Percentiles rank a stretch among this genome's conserved stretches.
These are phyloP conservation scores for Kluyveromyces nonfermentans DNA, from an alignment of 805 yeast genomes.

Conservation along the genomic window DNA sequence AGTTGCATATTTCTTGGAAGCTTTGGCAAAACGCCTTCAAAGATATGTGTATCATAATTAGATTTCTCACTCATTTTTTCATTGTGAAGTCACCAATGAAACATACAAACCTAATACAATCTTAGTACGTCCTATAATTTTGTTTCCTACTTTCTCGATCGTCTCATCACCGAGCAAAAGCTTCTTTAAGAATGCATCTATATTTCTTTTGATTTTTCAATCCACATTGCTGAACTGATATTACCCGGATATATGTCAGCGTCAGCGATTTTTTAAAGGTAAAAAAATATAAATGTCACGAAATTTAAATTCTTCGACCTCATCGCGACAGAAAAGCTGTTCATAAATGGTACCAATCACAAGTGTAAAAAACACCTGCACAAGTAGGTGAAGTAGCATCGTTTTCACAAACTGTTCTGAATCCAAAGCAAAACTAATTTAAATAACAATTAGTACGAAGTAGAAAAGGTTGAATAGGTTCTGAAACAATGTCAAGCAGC, in stretches of 20 bases:
- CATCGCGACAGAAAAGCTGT: too few species aligned
- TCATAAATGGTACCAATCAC: too few species aligned
- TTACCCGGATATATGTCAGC: conserved; percentile 1
- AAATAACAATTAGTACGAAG: not conserved
- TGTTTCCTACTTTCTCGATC: too few species aligned
- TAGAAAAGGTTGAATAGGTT: not conserved
- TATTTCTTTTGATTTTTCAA: not conserved
- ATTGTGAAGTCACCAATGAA: not conserved
- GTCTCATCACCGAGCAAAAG: not conserved
- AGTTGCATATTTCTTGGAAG: conserved; percentile 48
- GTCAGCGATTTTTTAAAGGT: not conserved
- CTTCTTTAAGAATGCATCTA: not conserved
- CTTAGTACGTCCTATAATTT: too few species aligned
- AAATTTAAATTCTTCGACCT: too few species aligned
- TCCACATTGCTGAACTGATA: too few species aligned
- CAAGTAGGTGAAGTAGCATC: not conserved
- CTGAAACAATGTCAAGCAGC: not conserved
- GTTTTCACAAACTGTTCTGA: not conserved
- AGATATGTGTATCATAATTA: conserved; percentile 1
- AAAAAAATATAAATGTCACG: not conserved
- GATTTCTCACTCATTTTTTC: not conserved
- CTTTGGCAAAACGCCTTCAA: conserved; percentile 16
- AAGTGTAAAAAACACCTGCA: not conserved
- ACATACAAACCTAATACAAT: too few species aligned
- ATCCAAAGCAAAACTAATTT: not conserved